Percentiles rank a stretch among this genome's conserved stretches.
Evolutionary conservation across 768 basidiomycete species (phyloP).

Genomic region (Chiua virens): DNA sequence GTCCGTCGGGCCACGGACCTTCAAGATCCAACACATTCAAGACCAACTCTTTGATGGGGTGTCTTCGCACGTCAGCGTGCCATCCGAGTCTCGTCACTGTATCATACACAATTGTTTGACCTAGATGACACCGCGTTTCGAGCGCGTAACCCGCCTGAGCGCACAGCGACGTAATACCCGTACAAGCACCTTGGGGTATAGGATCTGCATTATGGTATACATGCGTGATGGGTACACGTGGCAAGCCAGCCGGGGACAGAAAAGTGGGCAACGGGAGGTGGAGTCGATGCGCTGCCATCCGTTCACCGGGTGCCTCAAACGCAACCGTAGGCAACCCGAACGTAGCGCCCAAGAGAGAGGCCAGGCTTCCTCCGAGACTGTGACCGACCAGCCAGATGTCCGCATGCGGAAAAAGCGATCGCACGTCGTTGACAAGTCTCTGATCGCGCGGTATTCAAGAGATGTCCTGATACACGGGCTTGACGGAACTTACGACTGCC

Average conservation of each 20-base stretch:
- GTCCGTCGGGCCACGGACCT: slow-evolving; percentile 38
- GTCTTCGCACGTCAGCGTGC: slow-evolving; percentile 55
- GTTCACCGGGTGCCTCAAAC: slow-evolving; percentile 66
- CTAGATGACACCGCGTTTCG: slow-evolving; percentile 62
- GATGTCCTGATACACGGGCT: neutral
- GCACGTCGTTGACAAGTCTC: slow-evolving; percentile 61
- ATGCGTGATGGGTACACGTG: slow-evolving; percentile 38
- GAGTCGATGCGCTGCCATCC: slow-evolving; percentile 57
- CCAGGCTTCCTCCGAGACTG: slow-evolving; percentile 64
- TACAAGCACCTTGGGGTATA: slow-evolving; percentile 60
- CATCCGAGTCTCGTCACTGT: slow-evolving; percentile 63
- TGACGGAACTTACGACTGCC: slow-evolving; percentile 65
- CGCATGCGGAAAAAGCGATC: slow-evolving; percentile 54
- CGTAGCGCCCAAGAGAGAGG: slow-evolving; percentile 61
- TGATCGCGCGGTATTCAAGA: slow-evolving; percentile 20
- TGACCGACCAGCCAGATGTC: slow-evolving; percentile 64
- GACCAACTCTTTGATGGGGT: slow-evolving; percentile 56
- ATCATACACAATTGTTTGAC: slow-evolving; percentile 64
- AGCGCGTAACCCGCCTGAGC: slow-evolving; percentile 66
- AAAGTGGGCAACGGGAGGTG: slow-evolving; percentile 57
- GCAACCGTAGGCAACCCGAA: slow-evolving; percentile 66
- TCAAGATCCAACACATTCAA: slow-evolving; percentile 52
- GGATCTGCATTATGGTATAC: slow-evolving; percentile 74
- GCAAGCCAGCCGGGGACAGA: slow-evolving; percentile 2
- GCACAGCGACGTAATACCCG: slow-evolving; percentile 50